Base-by-base conservation (phyloP, 2,329 filamentous ascomycete species). In the Fusarium subtropicale region DNA sequence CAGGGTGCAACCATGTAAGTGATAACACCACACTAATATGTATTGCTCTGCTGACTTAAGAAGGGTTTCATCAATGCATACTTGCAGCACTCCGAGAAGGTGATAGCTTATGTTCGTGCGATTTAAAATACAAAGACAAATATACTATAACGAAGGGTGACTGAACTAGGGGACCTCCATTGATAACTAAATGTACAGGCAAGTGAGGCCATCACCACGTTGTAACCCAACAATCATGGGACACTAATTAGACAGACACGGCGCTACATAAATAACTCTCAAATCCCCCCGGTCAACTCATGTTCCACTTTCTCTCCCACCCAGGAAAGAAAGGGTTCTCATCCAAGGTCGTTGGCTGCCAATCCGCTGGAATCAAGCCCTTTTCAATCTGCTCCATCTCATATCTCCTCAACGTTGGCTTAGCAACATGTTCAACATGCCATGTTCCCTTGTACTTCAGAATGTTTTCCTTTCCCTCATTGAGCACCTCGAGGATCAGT, bases 371-470 rank as follows among this genome's bases (percentile, higher is more conserved):
- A 7, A 92, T 82, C 59, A 90, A 31, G 0, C 91, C 90, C 12
- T 81, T 85, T 48, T 87, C 84, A 12, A 88, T 80, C 79, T 97
- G 93, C 77, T 92, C 90, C 46, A 78, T 80, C 42, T 86, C 87
- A 81, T 87, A 96, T 67, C 81, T 76, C 71, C 89, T 85, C 64
- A 96, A 74, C 0, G 84, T 83, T 0, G 91, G 91, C 50, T 92
- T 81, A 0, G 88, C 87, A 0, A 93, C 85, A 78, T 93, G 90
- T 76, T 94, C 89, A 2, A 91, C 89, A 78, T 94, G 91, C 88
- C 90, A 93, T 0, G 90, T 91, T n/a, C 85, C 88, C 81, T 97
- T 97, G 75, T 96, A 96, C 71, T 90, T 85, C 88, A 94, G 89
- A 12, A 95, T 73, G 39, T 79, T 88, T 75, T 84, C 85, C 79